Evolutionary conservation across 495 filamentous ascomycete genomes (phyloP).

Genomic region (Penicillium argentinense): DNA sequence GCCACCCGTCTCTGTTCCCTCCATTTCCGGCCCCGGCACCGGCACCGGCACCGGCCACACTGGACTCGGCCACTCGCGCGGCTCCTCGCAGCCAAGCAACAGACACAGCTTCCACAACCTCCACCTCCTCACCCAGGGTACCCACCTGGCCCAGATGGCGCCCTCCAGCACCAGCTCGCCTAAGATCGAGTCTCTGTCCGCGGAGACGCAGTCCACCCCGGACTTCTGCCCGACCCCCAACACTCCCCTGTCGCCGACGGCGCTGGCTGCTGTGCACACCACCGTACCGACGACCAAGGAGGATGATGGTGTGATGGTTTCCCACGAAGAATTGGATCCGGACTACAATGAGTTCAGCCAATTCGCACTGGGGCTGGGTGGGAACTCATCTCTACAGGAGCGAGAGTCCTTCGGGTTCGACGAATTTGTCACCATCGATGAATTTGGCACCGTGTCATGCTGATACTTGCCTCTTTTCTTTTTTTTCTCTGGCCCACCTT

Average conservation of each 20-base stretch:
- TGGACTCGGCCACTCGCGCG: slow-evolving; percentile 24
- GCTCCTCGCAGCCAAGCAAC: slow-evolving; percentile 29
- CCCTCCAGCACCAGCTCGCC: slow-evolving; percentile 22
- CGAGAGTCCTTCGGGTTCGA: slow-evolving; percentile 35
- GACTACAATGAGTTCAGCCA: slow-evolving; percentile 41
- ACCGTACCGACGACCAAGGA: slow-evolving; percentile 12
- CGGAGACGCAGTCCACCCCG: slow-evolving; percentile 36
- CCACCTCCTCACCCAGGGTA: slow-evolving; percentile 26
- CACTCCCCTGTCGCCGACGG: slow-evolving; percentile 36
- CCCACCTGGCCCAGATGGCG: slow-evolving; percentile 16
- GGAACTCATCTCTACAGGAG: slow-evolving; percentile 20
- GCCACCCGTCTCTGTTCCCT: slow-evolving; percentile 12
- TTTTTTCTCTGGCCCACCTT: slow-evolving; percentile 5
- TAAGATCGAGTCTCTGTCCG: slow-evolving; percentile 22
- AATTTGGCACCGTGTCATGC: slow-evolving; percentile 34
- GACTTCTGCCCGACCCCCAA: slow-evolving; percentile 40
- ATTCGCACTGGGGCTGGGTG: slow-evolving; percentile 34
- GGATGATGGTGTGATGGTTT: slow-evolving; percentile 23
- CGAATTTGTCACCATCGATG: slow-evolving; percentile 36
- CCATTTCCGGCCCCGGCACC: slow-evolving; percentile 19
- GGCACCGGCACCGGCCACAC: slow-evolving; percentile 5
- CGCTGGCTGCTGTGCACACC: slow-evolving; percentile 7
- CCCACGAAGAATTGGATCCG: slow-evolving; percentile 29
- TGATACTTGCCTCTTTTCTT: slow-evolving; percentile 12
- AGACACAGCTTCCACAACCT: slow-evolving; percentile 23